Evolutionary conservation across 306 rosid species (phyloP), one percentile per base, ranked within the genome.

Genomic region (Cucumis hystrix): DNA sequence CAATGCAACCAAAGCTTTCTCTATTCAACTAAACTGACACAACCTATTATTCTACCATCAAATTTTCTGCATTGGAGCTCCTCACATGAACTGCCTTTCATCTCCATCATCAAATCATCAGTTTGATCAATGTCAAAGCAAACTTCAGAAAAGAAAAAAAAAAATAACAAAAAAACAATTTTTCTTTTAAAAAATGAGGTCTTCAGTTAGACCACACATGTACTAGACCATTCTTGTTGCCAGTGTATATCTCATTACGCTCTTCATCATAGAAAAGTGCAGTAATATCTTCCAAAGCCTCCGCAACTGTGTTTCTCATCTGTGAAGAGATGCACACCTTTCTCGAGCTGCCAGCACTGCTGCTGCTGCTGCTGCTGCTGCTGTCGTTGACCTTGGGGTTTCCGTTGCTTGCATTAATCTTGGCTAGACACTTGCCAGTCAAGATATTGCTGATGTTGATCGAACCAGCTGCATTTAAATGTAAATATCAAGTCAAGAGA

Each of bases 251-350:
- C 87, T 93, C 98, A 55, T 93, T 93, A 25, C 97, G 86, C 55
- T 93, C 98, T 85, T 93, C 98, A 10, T 93, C 98, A 30, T 91
- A 93, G 76, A 88, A 93, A 55, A 93, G 92, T 72, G 97, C 98
- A 17, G 97, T 93, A 47, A 91, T 91, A 72, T 93, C 97, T 83
- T 93, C 98, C 89, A 91, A 85, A 59, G 97, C 97, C 83, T 93
- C 97, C 14, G 91, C 91, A 8, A 89, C 97, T 6, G 92, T 83
- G 86, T 88, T 93, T 58, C 91, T 86, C 52, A 88, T 82, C 67
- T 85, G 80, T 56, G 89, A 82, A 59, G 85, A 73, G 60, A 21
- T 78, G 35, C 55, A 65, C 30, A 35, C 83, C 80, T 85, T 96
- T 84, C 80, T 86, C 33, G 90, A 91, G 71, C 86, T 85, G 63